Evolutionary conservation across 768 basidiomycete species (phyloP), one percentile per base, ranked within the genome.

Genomic region (Boletus pseudopeckii): DNA sequence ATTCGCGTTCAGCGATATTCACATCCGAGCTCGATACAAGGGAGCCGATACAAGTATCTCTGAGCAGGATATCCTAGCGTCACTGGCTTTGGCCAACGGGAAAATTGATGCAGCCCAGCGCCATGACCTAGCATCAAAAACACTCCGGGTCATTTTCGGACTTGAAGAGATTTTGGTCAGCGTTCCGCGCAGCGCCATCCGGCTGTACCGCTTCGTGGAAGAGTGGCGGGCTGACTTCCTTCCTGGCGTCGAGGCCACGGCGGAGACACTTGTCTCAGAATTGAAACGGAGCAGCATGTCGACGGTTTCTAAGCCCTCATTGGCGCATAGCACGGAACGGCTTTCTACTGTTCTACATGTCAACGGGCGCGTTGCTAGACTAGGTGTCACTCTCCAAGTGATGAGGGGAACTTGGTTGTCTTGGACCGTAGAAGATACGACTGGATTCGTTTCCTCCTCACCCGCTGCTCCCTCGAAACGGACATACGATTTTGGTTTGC

Each of bases 351-450:
- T 69, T 8, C 58, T 82, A 32, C 80, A 85, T 42, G 53, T 88
- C 15, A 80, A 86, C 56, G 75, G 79, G 5, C 74, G 76, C 26
- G 52, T 90, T 9, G 62, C 67, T 5, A 78, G 77, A 20, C 64
- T 84, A 22, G 78, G 79, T 24, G 74, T 90, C 9, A 80, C 82
- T 4, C 77, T 93, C 7, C 90, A 92, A 61, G 84, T 92, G 38
- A 90, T 92, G 86, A 88, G 85, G 55, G 90, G 89, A 18, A 92
- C 90, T 1, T 93, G 90, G 90, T 69, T 92, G 32, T 84, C 87
- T 8, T 91, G 85, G 88, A 80, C 84, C 52, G 70, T 83, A 20
- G 73, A 79, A 51, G 72, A 83, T 47, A 77, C 74, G 0, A 68
- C 81, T 8, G 69, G 68, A 2, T 83, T 83, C 60, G 38, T 79